Percentiles rank a stretch among this genome's conserved stretches.
phyloP scores from a whole-genome alignment of 2,329 filamentous ascomycete genomes.

The Penicillium brasilianum region DNA sequence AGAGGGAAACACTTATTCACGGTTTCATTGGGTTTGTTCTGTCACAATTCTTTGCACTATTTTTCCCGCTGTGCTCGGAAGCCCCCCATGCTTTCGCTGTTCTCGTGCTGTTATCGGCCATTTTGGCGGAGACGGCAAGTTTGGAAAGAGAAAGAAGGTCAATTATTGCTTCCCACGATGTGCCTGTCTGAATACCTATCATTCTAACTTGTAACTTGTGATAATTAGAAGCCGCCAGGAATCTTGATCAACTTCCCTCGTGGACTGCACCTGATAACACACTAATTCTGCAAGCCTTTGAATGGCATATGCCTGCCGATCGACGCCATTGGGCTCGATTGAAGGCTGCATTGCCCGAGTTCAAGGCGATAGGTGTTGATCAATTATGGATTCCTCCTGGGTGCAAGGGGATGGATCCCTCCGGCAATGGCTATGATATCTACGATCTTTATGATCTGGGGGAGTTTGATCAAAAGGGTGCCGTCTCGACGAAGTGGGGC shows the following conservation, averaged over 20 bases:
- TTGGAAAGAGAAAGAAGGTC: slow-evolving; percentile 19
- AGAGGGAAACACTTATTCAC: not conserved
- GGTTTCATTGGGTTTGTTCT: not conserved
- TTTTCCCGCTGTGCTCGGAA: not conserved
- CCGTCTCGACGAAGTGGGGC: slow-evolving; percentile 70
- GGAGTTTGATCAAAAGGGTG: slow-evolving; percentile 74
- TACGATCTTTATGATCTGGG: slow-evolving; percentile 74
- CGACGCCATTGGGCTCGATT: slow-evolving; percentile 67
- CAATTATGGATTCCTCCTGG: slow-evolving; percentile 72
- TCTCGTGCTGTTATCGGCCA: slow-evolving; percentile 14
- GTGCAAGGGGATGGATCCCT: slow-evolving; percentile 67
- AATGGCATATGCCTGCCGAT: slow-evolving; percentile 72
- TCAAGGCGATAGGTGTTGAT: slow-evolving; percentile 66
- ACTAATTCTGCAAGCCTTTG: slow-evolving; percentile 72
- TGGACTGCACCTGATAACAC: slow-evolving; percentile 42
- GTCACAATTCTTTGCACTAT: not conserved
- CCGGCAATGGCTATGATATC: slow-evolving; percentile 70
- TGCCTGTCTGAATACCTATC: not conserved
- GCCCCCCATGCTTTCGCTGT: slow-evolving; percentile 13
- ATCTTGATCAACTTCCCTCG: slow-evolving; percentile 36
- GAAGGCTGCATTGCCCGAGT: slow-evolving; percentile 55
- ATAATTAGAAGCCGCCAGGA: slow-evolving; percentile 22
- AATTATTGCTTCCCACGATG: not conserved
- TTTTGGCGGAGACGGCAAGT: slow-evolving; percentile 12
- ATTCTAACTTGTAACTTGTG: not conserved